These are phyloP conservation scores for Cercospora janseana DNA, from an alignment of 2,329 filamentous ascomycete species.

Conservation along the genomic window DNA sequence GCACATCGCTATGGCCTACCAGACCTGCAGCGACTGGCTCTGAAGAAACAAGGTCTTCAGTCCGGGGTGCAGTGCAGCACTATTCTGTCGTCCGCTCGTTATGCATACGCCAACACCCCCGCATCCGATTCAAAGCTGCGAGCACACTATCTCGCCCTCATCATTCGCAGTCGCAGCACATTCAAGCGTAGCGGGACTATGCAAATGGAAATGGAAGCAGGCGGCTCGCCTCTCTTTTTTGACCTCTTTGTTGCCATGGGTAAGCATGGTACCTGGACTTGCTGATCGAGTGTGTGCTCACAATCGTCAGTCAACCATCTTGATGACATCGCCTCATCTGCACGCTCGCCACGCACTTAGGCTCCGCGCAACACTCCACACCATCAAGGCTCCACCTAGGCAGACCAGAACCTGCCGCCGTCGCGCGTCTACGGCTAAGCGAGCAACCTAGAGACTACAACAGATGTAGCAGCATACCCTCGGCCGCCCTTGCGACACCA, in stretches of 20 bases:
- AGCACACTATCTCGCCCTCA: slow-evolving; percentile 87
- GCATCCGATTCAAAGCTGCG: slow-evolving; percentile 87
- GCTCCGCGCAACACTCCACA: too few relatives aligned
- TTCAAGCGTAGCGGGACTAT: slow-evolving; percentile 94
- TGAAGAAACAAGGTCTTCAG: slow-evolving; percentile 87
- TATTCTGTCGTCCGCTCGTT: slow-evolving; percentile 82
- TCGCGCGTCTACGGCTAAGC: too few relatives aligned
- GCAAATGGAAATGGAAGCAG: slow-evolving; percentile 90
- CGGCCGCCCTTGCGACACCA: too few relatives aligned
- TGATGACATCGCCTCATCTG: slow-evolving; percentile 32
- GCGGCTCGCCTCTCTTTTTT: slow-evolving; percentile 78
- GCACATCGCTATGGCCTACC: slow-evolving; percentile 81
- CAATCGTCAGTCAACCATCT: slow-evolving; percentile 19
- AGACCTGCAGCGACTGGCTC: slow-evolving; percentile 77
- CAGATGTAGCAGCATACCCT: too few relatives aligned
- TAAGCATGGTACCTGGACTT: slow-evolving; percentile 43
- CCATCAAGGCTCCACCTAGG: too few relatives aligned
- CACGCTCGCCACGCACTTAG: slow-evolving; percentile 29
- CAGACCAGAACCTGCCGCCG: too few relatives aligned
- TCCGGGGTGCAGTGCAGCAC: slow-evolving; percentile 80
- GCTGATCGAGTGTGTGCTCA: neutral
- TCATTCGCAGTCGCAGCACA: slow-evolving; percentile 80
- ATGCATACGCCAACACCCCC: slow-evolving; percentile 83
- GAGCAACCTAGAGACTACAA: too few relatives aligned
- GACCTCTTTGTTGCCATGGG: slow-evolving; percentile 87